Evolutionary conservation across 2,329 filamentous ascomycete genomes (phyloP), one percentile per base, ranked within the genome.

Genomic region (Byssothecium circinans): DNA sequence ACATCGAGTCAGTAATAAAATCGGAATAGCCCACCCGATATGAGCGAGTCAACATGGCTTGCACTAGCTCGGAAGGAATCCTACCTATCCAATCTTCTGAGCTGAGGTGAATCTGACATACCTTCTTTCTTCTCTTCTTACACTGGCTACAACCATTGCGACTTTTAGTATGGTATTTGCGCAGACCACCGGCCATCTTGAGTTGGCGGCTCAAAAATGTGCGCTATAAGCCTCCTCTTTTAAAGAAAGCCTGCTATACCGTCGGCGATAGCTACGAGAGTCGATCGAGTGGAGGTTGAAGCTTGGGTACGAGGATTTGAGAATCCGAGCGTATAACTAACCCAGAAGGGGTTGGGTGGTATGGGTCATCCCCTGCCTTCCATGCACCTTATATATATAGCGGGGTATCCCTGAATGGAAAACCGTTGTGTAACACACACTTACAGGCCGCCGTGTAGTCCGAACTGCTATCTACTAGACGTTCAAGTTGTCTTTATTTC

Each of bases 101-200:
- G 7, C 10, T 19, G n/a, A 41, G 38, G 15, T 18, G 38, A 18
- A 23, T 32, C 18, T 15, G 20, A 41, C 41, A 33, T 53, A 55
- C 54, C 52, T 54, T 57, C 40, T 52, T 57, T 37, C 60, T 53
- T 12, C 59, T 37, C 37, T 52, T 55, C 46, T 64, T 64, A 43
- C 60, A 64, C 40, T 64, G 58, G 19, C 46, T 43, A 41, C 60
- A 64, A 27, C 60, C 58, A 23, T 59, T 59, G 11, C 58, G 41
- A 20, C 53, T 57, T 44, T 63, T 63, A 22, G 53, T 60, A 35
- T 63, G 60, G 38, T 43, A 52, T 40, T 54, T 50, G 34, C 57
- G 57, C 4, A 58, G 44, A 18, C 50, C 51, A 23, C 48, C 43
- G 23, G 53, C 30, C 53, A 56, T 54, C 19, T 29, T 32, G 36